phyloP scores from a whole-genome alignment of 2,329 filamentous ascomycete species.

The Hymenoscyphus repandus region DNA sequence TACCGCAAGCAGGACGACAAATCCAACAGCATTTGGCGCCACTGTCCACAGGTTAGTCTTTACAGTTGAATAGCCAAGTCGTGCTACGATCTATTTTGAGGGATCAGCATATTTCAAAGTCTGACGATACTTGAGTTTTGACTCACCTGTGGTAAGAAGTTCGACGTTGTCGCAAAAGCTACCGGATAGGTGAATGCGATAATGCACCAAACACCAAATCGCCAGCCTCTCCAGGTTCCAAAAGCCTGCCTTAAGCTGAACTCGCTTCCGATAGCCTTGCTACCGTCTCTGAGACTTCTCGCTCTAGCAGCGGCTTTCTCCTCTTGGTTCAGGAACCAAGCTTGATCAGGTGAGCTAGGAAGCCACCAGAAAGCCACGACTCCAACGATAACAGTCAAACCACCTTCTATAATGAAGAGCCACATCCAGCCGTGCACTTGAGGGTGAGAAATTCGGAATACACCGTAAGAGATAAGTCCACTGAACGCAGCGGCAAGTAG shows the following conservation, averaged over 20 bases:
- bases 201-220: constrained; percentile 38
- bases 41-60: too few relatives aligned
- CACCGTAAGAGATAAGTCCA: constrained; percentile 31
- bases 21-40: constrained; percentile 38
- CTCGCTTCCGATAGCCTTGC: constrained; percentile 46
- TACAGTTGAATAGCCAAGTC: too few relatives aligned
- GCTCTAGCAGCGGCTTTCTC: constrained; percentile 43
- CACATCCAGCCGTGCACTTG: constrained; percentile 42
- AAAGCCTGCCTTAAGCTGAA: constrained; percentile 45
- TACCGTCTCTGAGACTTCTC: constrained; percentile 39
- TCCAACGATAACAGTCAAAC: constrained; percentile 23
- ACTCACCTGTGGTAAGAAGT: too few relatives aligned
- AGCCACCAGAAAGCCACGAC: constrained; percentile 24
- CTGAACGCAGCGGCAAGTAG: constrained; percentile 34
- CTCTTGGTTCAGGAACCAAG: constrained; percentile 8
- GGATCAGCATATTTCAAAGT: too few relatives aligned
- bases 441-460: constrained; percentile 41
- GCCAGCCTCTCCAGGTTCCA: constrained; percentile 42
- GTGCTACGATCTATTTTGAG: too few relatives aligned
- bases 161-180: constrained; percentile 35
- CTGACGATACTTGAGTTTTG: too few relatives aligned
- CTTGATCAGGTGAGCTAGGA: constrained; percentile 18
- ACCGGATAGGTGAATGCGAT: constrained; percentile 29
- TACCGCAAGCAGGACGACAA: constrained; percentile 40
- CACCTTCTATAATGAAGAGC: constrained; percentile 25